phyloP scores from a whole-genome alignment of 2,329 filamentous ascomycete species.

The Colletotrichum sp. region DNA sequence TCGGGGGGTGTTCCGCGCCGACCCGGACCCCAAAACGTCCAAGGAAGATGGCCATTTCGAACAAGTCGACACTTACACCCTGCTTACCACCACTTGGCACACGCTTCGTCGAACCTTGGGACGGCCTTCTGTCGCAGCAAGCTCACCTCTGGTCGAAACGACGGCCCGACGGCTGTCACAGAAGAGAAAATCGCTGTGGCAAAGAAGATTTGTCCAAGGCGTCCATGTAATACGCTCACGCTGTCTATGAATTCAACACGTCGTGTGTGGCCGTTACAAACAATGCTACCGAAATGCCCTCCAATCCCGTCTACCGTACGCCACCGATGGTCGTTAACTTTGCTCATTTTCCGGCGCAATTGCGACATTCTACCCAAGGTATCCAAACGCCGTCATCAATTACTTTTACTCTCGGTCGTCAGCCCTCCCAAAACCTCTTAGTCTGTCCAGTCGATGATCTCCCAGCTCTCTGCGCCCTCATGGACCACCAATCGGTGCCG shows the following conservation, averaged over 20 bases:
- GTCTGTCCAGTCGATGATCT: constrained; percentile 62
- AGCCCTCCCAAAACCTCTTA: constrained; percentile 11
- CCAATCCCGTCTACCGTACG: neutral
- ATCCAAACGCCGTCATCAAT: constrained; percentile 6
- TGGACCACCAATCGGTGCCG: constrained; percentile 71
- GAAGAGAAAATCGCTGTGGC: neutral
- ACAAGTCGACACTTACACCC: neutral
- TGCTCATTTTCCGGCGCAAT: constrained; percentile 8
- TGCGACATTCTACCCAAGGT: constrained; percentile 6
- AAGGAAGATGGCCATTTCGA: neutral
- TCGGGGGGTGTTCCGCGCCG: constrained; percentile 8
- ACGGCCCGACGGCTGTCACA: neutral
- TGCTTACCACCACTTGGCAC: neutral
- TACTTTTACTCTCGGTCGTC: neutral
- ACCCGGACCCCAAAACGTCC: neutral
- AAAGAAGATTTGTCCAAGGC: neutral
- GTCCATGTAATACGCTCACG: neutral
- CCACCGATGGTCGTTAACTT: neutral
- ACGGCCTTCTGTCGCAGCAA: neutral
- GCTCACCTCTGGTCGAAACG: neutral
- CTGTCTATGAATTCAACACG: neutral
- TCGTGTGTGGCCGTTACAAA: neutral
- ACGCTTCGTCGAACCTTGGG: neutral
- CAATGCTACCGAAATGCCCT: constrained; percentile 3
- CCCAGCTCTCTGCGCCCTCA: constrained; percentile 68